Base-by-base conservation (phyloP, 1,139 yeast species). In the Yamadazyma spencermartinsiae region DNA sequence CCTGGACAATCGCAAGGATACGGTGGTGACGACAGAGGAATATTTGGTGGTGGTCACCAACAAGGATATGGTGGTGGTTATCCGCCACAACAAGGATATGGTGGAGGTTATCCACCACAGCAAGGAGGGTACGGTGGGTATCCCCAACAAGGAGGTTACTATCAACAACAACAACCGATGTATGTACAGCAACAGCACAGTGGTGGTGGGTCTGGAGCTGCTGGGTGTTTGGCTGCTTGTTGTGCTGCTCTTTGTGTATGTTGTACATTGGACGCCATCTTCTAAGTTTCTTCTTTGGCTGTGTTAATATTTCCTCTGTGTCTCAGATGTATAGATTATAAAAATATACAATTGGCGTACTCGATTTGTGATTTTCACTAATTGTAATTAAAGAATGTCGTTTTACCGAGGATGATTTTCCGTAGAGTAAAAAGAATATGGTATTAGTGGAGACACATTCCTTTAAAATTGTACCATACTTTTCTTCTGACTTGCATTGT, bases 211-310 rank as follows among this genome's bases (percentile, higher is more conserved):
- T 25, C 63, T 21, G 61, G 62, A 17, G 58, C 59, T 32, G 71
- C 68, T 35, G 76, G 72, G 40, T 82, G 88, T 61, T 70, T 82
- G 54, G 72, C 79, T 61, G 89, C 80, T 4, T 83, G 89, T 65
- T 67, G 82, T 50, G 88, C 82, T 20, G 88, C 86, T 9, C 50
- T 82, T 61, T 83, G 90, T 76, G 53, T 82, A 48, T 84, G 92
- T 59, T 82, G 86, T 62, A 79, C 89, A 4, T 65, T 83, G 51
- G 89, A 83, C 55, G 76, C 82, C 54, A 51, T 83, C 23, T 79
- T 82, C 58, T 82, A 68, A 34, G 25, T n/a, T 23, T 6, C 10
- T 23, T 32, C n/a, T n/a, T n/a, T n/a, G n/a, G n/a, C n/a, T n/a
- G n/a, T n/a, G n/a, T n/a, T n/a, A n/a, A n/a, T n/a, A n/a, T n/a